phyloP scores from a whole-genome alignment of 768 basidiomycete species.

The Boletus coccyginus region DNA sequence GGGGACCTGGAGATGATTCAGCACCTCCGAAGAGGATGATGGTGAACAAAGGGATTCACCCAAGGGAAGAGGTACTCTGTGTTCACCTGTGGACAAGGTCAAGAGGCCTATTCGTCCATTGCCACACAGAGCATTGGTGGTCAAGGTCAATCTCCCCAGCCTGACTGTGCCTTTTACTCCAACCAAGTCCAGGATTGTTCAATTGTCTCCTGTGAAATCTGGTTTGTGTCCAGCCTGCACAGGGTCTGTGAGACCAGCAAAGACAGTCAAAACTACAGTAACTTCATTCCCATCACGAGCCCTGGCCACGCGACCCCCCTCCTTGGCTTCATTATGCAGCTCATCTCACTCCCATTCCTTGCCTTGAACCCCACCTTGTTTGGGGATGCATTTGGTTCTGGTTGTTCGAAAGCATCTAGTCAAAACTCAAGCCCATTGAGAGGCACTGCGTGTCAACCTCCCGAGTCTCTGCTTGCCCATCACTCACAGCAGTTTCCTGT shows the following conservation, averaged over 20 bases:
- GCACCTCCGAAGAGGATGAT: too few relatives aligned
- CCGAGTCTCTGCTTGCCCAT: slow-evolving; percentile 55
- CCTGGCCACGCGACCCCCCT: slow-evolving; percentile 54
- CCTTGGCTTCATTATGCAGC: slow-evolving; percentile 61
- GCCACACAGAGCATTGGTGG: slow-evolving; percentile 55
- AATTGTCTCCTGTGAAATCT: slow-evolving; percentile 29
- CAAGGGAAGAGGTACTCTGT: slow-evolving; percentile 31
- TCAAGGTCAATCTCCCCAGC: slow-evolving; percentile 42
- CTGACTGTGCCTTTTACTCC: slow-evolving; percentile 47
- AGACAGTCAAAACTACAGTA: too few relatives aligned
- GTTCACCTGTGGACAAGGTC: slow-evolving; percentile 40
- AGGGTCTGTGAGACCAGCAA: slow-evolving; percentile 54
- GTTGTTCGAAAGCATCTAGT: slow-evolving; percentile 24
- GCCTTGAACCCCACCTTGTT: slow-evolving; percentile 26
- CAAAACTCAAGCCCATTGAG: slow-evolving; percentile 31
- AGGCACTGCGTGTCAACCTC: slow-evolving; percentile 30
- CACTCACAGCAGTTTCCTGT: slow-evolving; percentile 42
- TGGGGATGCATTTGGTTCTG: slow-evolving; percentile 33
- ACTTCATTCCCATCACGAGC: slow-evolving; percentile 47
- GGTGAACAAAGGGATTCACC: too few relatives aligned
- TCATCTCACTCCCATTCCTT: slow-evolving; percentile 40
- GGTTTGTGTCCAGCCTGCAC: slow-evolving; percentile 37
- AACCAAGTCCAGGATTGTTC: slow-evolving; percentile 40
- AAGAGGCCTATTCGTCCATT: slow-evolving; percentile 71
- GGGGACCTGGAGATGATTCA: too few relatives aligned